Evolutionary conservation across 768 basidiomycete species (phyloP), one percentile per base, ranked within the genome.

Genomic region (Strobilomyces confusus): DNA sequence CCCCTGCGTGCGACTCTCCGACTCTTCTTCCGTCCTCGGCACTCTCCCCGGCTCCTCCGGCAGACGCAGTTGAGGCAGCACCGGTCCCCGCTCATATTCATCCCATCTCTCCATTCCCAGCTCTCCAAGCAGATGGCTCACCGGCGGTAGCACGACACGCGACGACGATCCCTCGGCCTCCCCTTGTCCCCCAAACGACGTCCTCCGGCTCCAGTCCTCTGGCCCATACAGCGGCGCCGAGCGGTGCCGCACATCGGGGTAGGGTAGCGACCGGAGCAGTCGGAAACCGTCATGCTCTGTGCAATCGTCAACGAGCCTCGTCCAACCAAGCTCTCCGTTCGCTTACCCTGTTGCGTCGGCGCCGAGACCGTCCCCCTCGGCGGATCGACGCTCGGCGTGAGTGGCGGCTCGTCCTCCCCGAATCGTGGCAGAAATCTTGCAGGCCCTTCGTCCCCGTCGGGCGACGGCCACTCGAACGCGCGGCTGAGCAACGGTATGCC

Each of bases 51-150:
- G 37, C 48, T 57, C 58, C 6, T 60, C 69, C 44, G 61, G 69
- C n/a, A 69, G 44, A 45, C 61, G 59, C 58, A 67, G 59, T 55
- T 60, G 63, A 58, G 69, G 65, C 19, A 69, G 26, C 43, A 68
- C 54, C 51, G 63, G 68, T 2, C 46, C 63, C 48, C 42, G 56
- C 33, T 58, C 63, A 44, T 63, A 63, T 19, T 54, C 29, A 0
- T 59, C 63, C 22, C 50, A 41, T 26, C 49, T 11, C 29, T 60
- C 41, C 46, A 64, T 58, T 14, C 61, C 60, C 20, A 70, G 40
- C 44, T 65, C 57, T 12, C 47, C 60, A 12, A 70, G 55, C 26
- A 71, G 48, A 44, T 62, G 47, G 15, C 62, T 57, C 33, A 69
- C 66, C 22, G 68, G 62, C 12, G 68, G 69, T 5, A 69, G 56